A percentile compares a stretch with the other conserved stretches of the same genome.
Evolutionary conservation across 2,329 filamentous ascomycete genomes (phyloP).

Genomic region (Colletotrichum gigasporum): DNA sequence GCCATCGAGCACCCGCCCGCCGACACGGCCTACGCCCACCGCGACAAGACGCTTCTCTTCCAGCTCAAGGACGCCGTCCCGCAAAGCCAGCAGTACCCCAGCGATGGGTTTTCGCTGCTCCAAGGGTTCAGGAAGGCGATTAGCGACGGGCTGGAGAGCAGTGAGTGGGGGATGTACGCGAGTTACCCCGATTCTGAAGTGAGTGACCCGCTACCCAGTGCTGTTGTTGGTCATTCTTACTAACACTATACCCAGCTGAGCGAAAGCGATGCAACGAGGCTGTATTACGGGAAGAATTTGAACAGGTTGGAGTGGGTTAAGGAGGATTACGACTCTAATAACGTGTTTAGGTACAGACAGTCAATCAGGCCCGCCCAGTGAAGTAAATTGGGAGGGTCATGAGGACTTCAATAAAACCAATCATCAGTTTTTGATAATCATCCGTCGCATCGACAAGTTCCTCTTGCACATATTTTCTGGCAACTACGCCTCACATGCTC

Average conservation of each 20-base stretch:
- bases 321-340: conserved; percentile 47
- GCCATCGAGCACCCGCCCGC: conserved; percentile 42
- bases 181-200: conserved; percentile 65
- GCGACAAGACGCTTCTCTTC: conserved; percentile 58
- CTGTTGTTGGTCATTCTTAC: too few relatives aligned
- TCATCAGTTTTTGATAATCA: too few relatives aligned
- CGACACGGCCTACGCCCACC: conserved; percentile 49
- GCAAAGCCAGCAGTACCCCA: conserved; percentile 40
- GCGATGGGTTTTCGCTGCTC: conserved; percentile 39
- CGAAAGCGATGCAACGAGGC: conserved; percentile 52
- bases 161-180: conserved; percentile 57
- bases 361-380: conserved; percentile 32
- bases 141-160: conserved; percentile 43
- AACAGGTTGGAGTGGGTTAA: conserved; percentile 48
- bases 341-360: conserved; percentile 52
- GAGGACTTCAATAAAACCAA: background rate
- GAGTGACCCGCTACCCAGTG: too few relatives aligned
- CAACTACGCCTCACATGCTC: background rate
- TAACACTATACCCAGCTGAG: too few relatives aligned
- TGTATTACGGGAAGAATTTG: conserved; percentile 57
- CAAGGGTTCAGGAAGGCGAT: conserved; percentile 52
- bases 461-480: too few relatives aligned
- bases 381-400: background rate
- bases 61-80: conserved; percentile 56
- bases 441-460: too few relatives aligned